A percentile compares a stretch with the other conserved stretches of the same genome.
Conservation (phyloP, 805 yeast species). For the Cyberlindnera misumaiensis region DNA sequence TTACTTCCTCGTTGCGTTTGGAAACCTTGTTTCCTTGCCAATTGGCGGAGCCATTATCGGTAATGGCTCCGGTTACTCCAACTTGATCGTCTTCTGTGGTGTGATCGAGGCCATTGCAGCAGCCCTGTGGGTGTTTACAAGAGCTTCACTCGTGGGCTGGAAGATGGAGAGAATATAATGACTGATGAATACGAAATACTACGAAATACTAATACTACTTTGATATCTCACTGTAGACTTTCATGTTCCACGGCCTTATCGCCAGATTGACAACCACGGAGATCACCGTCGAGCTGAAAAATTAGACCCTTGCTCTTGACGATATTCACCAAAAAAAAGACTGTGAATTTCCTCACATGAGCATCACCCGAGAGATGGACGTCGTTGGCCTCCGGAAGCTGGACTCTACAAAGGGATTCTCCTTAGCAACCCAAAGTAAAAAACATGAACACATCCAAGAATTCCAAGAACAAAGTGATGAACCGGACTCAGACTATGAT, state of each 20-base stretch:
- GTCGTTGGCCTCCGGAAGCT: no score
- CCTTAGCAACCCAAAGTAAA: background rate
- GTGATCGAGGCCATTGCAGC: slow-evolving; percentile 8
- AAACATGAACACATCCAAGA: no score
- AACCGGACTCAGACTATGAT: slow-evolving; percentile 15
- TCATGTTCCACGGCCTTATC: no score
- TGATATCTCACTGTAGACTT: background rate
- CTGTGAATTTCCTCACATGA: no score
- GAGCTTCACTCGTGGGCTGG: slow-evolving; percentile 33
- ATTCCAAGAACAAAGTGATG: background rate
- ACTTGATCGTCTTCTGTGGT: slow-evolving; percentile 35
- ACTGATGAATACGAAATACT: background rate
- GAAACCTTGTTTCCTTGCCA: slow-evolving; percentile 42
- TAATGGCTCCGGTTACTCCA: slow-evolving; percentile 13
- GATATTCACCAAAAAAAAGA: no score
- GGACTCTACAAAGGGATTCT: background rate
- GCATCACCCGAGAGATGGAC: no score
- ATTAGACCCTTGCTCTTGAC: no score
- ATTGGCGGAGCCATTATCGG: slow-evolving; percentile 42
- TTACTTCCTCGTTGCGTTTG: slow-evolving; percentile 44
- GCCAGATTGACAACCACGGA: no score
- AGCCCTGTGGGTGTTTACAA: slow-evolving; percentile 11
- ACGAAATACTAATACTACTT: background rate
- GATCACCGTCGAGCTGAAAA: no score
- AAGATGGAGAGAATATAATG: background rate